Evolutionary conservation across 768 basidiomycete species (phyloP), one percentile per base, ranked within the genome.

Genomic region (Boletus speciosus): DNA sequence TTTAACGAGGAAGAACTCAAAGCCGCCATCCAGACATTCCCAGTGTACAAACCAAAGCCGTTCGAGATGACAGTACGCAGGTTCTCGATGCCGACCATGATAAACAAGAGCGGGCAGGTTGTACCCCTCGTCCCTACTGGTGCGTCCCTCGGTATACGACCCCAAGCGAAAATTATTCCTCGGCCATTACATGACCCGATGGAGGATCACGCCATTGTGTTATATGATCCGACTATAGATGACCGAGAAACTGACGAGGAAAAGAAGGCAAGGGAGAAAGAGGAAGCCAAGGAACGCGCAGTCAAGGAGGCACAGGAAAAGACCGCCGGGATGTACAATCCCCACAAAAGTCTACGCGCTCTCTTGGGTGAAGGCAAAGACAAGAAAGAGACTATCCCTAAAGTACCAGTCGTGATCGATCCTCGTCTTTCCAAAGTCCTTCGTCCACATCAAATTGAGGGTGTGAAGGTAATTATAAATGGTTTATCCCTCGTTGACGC

Each of bases 391-490:
- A 76, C 79, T 50, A 71, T 74, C 19, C 75, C 79, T 14, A 98
- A 97, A 71, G 93, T 99, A 4, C 89, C 96, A 3, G 96, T 99
- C 11, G 97, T 99, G 37, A 97, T 99, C 40, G 96, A 98, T 66
- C 96, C 96, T 5, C 78, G 81, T 37, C 73, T 99, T 35, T 74
- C 81, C 34, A 96, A 92, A 68, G 90, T 96, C 16, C 79, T 99
- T 27, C 82, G 96, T 42, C 96, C 96, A 19, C 96, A 99, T 85
- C 96, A 99, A 71, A 84, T 99, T 25, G 97, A 98, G 70, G 96
- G 96, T 56, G 95, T 98, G 53, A 96, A 96, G 80, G 94, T 93
- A 60, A 77, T 64, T 14, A 45, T 32, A 27, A n/a, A 47, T 25
- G 27, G 23, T 11, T 49, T 41, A 37, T 45, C 12, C 38, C 52